Evolutionary conservation across 208 protist genomes (phyloP).

Genomic region (Crithidia mellificae): DNA sequence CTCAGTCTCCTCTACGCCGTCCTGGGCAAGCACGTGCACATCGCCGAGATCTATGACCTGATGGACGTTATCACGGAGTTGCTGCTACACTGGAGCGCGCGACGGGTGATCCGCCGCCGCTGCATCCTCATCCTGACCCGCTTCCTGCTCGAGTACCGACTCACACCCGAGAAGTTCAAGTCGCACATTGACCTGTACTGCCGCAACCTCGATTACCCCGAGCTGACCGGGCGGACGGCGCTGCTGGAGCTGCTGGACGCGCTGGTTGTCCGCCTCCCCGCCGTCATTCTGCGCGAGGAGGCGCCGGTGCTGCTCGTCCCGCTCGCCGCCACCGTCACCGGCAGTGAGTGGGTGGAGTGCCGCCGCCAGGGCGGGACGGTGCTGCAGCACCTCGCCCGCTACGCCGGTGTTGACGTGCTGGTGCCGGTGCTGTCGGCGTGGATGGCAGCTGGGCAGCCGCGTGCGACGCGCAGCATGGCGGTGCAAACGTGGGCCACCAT

Average conservation of each 20-base stretch:
- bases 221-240: conserved; percentile 70
- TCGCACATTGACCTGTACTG: conserved; percentile 88
- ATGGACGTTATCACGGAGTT: conserved; percentile 88
- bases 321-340: conserved; percentile 61
- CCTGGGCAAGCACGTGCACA: conserved; percentile 81
- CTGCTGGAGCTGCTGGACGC: conserved; percentile 82
- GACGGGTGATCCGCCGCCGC: conserved; percentile 64
- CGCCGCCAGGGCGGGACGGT: conserved; percentile 59
- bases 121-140: conserved; percentile 77
- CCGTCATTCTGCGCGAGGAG: conserved; percentile 78
- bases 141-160: conserved; percentile 91
- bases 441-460: conserved; percentile 47
- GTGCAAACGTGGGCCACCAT: conserved; percentile 77
- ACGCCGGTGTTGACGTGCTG: conserved; percentile 78
- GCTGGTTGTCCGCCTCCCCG: conserved; percentile 70
- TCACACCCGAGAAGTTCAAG: conserved; percentile 87
- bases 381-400: conserved; percentile 57
- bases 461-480: conserved; percentile 57
- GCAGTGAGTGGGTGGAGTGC: conserved; percentile 65
- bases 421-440: conserved; percentile 69
- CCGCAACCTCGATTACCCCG: conserved; percentile 87
- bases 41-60: conserved; percentile 89
- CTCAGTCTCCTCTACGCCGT: conserved; percentile 84
- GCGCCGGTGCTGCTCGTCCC: conserved; percentile 76
- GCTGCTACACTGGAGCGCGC: conserved; percentile 76